These are phyloP conservation scores for Umbelopsis isabellina DNA, from an alignment of 192 early-diverging fungal genomes.

Conservation along the genomic window DNA sequence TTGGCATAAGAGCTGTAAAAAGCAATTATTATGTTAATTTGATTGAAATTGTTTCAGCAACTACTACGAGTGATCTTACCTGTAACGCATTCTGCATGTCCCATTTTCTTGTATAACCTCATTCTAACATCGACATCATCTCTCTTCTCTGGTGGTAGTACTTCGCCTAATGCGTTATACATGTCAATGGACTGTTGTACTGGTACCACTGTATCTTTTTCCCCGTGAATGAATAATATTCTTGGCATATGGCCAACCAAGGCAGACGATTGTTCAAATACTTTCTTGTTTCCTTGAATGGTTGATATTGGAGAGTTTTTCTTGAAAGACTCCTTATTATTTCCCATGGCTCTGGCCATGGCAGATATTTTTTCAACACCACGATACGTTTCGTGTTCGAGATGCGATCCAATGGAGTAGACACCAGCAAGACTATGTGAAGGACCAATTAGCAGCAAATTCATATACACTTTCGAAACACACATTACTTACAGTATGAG, in stretches of 20 bases:
- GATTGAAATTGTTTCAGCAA: background rate
- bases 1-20: slow-evolving; percentile 32
- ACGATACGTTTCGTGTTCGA: slow-evolving; percentile 51
- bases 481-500: slow-evolving; percentile 40
- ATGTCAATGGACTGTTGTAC: slow-evolving; percentile 35
- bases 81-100: slow-evolving; percentile 40
- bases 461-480: background rate
- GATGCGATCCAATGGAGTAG: slow-evolving; percentile 52
- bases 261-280: slow-evolving; percentile 33
- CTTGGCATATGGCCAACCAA: slow-evolving; percentile 36
- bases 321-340: slow-evolving; percentile 19
- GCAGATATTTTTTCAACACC: slow-evolving; percentile 60
- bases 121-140: slow-evolving; percentile 43
- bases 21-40: background rate
- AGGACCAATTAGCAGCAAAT: background rate
- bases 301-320: slow-evolving; percentile 34
- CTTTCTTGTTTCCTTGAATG: slow-evolving; percentile 17
- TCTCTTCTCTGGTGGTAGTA: slow-evolving; percentile 30
- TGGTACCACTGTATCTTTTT: slow-evolving; percentile 37
- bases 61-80: slow-evolving; percentile 9
- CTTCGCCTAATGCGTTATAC: slow-evolving; percentile 39
- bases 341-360: slow-evolving; percentile 61
- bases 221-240: slow-evolving; percentile 42
- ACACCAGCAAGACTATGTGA: slow-evolving; percentile 47
- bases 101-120: slow-evolving; percentile 41